phyloP scores from a whole-genome alignment of 805 yeast species.

The Cyberlindnera xylosilytica region DNA sequence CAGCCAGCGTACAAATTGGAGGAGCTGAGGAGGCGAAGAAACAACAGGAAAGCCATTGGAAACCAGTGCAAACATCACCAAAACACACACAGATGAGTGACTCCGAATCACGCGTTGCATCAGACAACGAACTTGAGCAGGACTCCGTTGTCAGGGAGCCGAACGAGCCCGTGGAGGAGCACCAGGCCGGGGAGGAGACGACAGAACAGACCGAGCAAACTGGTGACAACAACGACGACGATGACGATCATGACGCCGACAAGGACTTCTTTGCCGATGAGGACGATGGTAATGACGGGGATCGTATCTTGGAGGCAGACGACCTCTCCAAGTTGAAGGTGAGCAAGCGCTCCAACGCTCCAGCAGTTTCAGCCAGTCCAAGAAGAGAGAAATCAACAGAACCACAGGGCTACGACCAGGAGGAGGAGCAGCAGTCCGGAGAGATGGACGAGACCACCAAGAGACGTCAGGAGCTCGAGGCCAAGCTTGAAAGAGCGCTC shows the following conservation, averaged over 20 bases:
- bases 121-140: background rate
- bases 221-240: no score
- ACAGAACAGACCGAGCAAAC: background rate
- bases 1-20: no score
- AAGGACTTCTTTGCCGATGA: background rate
- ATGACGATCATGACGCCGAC: background rate
- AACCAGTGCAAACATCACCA: no score
- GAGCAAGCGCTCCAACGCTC: slow-evolving; percentile 19
- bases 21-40: no score
- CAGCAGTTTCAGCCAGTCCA: slow-evolving; percentile 1
- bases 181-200: background rate
- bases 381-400: slow-evolving; percentile 3
- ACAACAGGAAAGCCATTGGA: no score
- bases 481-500: slow-evolving; percentile 71
- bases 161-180: background rate
- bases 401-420: slow-evolving; percentile 8
- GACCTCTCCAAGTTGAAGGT: slow-evolving; percentile 22
- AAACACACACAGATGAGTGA: background rate
- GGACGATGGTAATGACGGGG: slow-evolving; percentile 3
- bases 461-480: slow-evolving; percentile 77
- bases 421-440: slow-evolving; percentile 20
- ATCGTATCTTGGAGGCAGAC: slow-evolving; percentile 27
- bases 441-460: slow-evolving; percentile 34
- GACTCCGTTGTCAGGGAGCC: background rate
- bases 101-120: background rate